phyloP scores from a whole-genome alignment of 2,329 filamentous ascomycete genomes.

The Sarocladium strictum region DNA sequence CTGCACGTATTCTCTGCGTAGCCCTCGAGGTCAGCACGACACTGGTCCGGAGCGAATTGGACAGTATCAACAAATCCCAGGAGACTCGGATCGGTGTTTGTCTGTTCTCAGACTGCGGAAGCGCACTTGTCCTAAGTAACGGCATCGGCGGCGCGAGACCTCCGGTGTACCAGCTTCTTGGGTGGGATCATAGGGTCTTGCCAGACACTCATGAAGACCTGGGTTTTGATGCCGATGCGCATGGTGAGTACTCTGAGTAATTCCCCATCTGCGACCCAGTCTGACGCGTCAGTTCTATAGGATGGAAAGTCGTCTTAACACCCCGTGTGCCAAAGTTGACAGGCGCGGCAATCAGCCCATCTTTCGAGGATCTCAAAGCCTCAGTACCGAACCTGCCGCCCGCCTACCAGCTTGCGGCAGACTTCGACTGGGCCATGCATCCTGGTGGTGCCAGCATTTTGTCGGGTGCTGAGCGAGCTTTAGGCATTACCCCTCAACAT shows the following conservation, averaged over 20 bases:
- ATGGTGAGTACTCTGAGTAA: conserved; percentile 46
- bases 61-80: conserved; percentile 53
- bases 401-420: conserved; percentile 37
- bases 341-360: conserved; percentile 41
- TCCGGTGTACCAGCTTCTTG: conserved; percentile 54
- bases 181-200: conserved; percentile 59
- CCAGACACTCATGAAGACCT: conserved; percentile 57
- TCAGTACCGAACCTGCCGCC: conserved; percentile 39
- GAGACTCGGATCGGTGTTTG: conserved; percentile 59
- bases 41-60: conserved; percentile 58
- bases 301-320: conserved; percentile 63
- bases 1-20: conserved; percentile 59
- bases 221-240: conserved; percentile 58
- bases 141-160: conserved; percentile 42
- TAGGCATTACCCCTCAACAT: conserved; percentile 55
- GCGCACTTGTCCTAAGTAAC: conserved; percentile 59
- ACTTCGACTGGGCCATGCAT: conserved; percentile 71
- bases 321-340: conserved; percentile 55
- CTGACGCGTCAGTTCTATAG: conserved; percentile 18
- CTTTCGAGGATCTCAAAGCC: conserved; percentile 49
- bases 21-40: conserved; percentile 58
- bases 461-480: conserved; percentile 51
- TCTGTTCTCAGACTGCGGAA: conserved; percentile 67
- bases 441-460: conserved; percentile 64
- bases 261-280: background rate